phyloP scores from a whole-genome alignment of 306 rosid genomes.

The Coriaria nepalensis region DNA sequence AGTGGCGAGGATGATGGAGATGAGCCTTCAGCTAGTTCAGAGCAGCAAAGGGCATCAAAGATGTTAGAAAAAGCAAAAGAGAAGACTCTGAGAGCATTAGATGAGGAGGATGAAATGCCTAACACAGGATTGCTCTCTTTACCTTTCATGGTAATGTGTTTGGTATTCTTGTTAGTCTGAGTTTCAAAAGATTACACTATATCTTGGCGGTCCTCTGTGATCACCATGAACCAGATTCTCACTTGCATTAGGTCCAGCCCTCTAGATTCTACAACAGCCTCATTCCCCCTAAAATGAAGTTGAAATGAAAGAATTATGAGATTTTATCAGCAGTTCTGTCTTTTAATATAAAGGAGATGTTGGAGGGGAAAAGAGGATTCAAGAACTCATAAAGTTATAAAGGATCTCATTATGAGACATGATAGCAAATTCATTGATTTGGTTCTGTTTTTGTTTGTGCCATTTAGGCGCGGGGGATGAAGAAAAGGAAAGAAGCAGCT shows the following conservation, averaged over 20 bases:
- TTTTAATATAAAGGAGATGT: no score
- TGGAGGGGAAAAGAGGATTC: no score
- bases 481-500: constrained; percentile 60
- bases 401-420: no score
- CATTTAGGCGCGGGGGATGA: constrained; percentile 61
- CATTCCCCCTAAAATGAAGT: no score
- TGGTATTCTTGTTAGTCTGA: constrained; percentile 9
- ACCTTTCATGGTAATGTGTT: constrained; percentile 69
- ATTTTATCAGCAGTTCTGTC: no score
- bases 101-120: constrained; percentile 62
- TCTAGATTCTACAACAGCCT: no score
- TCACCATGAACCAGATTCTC: not conserved
- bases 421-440: not conserved
- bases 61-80: constrained; percentile 59
- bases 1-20: constrained; percentile 50
- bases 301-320: no score
- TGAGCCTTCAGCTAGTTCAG: constrained; percentile 31
- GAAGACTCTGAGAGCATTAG: constrained; percentile 46
- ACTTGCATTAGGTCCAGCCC: no score
- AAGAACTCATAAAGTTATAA: no score
- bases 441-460: constrained; percentile 3
- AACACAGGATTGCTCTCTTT: constrained; percentile 68
- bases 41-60: constrained; percentile 37
- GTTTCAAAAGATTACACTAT: not conserved
- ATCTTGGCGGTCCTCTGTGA: not conserved